Evolutionary conservation across 177 flowering plant genomes (phyloP).

Genomic region (Vitis hybrid): DNA sequence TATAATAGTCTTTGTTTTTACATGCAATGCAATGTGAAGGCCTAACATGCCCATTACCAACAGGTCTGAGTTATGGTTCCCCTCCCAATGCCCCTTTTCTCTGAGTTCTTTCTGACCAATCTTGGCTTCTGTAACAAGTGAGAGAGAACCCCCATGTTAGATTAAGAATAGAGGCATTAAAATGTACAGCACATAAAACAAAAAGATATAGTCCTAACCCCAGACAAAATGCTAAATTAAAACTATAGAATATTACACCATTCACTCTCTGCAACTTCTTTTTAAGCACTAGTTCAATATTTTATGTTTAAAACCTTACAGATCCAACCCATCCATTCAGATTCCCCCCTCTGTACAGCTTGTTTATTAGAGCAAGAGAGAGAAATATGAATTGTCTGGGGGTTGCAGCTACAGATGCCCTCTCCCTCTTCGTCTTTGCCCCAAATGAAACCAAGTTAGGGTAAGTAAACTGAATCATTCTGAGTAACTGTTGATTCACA

Average conservation of each 20-base stretch:
- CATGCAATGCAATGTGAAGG: not conserved
- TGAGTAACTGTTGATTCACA: no score
- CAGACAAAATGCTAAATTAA: conserved; percentile 13
- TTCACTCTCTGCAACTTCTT: conserved; percentile 31
- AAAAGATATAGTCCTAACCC: conserved; percentile 38
- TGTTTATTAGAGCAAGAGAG: conserved; percentile 2
- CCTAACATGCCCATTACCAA: conserved; percentile 2
- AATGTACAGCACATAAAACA: conserved; percentile 42
- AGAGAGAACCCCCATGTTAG: not conserved
- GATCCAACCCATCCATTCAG: conserved; percentile 53
- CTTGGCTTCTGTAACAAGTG: conserved; percentile 38
- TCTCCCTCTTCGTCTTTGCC: conserved; percentile 5
- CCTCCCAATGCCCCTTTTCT: conserved; percentile 39
- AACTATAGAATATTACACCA: conserved; percentile 12
- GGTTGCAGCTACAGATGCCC: not conserved
- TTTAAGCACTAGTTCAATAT: conserved; percentile 28
- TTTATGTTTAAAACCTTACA: conserved; percentile 38
- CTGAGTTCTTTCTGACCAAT: conserved; percentile 41
- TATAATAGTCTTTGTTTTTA: not conserved
- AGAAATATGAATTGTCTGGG: conserved; percentile 9
- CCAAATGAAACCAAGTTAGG: not conserved
- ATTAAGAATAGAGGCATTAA: conserved; percentile 3
- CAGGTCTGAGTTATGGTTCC: conserved; percentile 34
- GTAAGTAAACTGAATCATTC: not conserved
- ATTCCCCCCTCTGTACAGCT: conserved; percentile 31